Evolutionary conservation across 2,329 filamentous ascomycete species (phyloP).

Genomic region (Orbilia brochopaga): DNA sequence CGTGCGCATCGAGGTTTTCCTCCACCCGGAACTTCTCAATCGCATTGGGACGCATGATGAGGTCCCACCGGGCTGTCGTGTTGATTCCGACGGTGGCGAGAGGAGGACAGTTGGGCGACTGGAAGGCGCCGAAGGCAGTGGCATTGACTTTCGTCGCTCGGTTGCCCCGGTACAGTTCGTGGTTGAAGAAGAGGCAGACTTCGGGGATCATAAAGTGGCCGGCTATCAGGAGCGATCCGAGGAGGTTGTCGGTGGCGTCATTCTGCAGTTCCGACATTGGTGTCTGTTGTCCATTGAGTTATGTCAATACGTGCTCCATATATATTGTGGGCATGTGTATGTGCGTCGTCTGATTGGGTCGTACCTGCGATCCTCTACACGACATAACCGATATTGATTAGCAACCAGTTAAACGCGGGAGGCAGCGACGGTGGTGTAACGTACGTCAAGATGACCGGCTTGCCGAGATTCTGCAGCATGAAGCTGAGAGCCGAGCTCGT

Average conservation of each 20-base stretch:
- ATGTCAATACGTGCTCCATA: not conserved
- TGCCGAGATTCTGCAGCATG: constrained; percentile 88
- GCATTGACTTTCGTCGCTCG: constrained; percentile 86
- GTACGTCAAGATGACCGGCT: constrained; percentile 81
- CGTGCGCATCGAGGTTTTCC: constrained; percentile 80
- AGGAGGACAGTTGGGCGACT: constrained; percentile 82
- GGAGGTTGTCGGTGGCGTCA: constrained; percentile 87
- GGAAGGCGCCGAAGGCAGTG: constrained; percentile 84
- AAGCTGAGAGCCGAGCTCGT: constrained; percentile 89
- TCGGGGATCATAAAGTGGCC: constrained; percentile 92
- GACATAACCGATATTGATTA: constrained; percentile 9
- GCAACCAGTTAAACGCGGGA: constrained; percentile 54
- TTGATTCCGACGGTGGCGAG: constrained; percentile 80
- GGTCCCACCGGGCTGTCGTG: constrained; percentile 79
- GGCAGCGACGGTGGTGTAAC: constrained; percentile 13
- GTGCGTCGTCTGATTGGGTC: not conserved
- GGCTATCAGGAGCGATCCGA: constrained; percentile 85
- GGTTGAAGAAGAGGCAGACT: constrained; percentile 92
- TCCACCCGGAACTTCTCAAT: constrained; percentile 77
- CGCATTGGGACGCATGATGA: constrained; percentile 74
- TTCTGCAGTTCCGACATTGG: constrained; percentile 90
- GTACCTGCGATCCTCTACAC: constrained; percentile 44
- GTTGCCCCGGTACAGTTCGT: constrained; percentile 87
- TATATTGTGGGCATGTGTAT: not conserved
- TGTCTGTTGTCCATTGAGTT: constrained; percentile 68